Percentiles rank a stretch among this genome's conserved stretches.
Conservation (phyloP, 75 land plant species). For the Pinus taeda region DNA sequence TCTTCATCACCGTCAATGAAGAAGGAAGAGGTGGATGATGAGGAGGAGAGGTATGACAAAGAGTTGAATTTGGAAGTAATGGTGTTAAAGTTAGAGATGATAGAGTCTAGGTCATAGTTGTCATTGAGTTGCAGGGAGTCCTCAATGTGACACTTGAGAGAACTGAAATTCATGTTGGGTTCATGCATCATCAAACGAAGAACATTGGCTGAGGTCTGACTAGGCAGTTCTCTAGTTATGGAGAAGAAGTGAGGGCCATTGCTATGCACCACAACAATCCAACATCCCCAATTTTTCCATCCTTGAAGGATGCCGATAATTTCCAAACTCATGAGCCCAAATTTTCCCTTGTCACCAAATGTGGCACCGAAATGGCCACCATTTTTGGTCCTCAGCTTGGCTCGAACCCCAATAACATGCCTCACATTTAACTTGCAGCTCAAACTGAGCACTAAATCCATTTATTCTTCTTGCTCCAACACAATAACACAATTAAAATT, state of each 20-base stretch:
- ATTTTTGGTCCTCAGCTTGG: conserved; percentile 85
- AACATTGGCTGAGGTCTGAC: conserved; percentile 41
- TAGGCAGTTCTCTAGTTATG: too few relatives aligned
- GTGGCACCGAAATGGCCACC: conserved; percentile 90
- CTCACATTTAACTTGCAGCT: conserved; percentile 24
- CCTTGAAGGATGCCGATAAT: conserved; percentile 56
- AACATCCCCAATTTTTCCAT: conserved; percentile 47
- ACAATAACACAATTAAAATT: too few relatives aligned
- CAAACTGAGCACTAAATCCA: too few relatives aligned
- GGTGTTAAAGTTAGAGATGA: neutral
- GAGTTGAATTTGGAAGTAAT: neutral
- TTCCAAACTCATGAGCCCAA: conserved; percentile 67
- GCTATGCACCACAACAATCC: conserved; percentile 23
- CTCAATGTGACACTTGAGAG: conserved; percentile 49
- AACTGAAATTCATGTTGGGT: conserved; percentile 65
- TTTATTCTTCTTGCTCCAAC: too few relatives aligned
- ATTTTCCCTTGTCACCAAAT: conserved; percentile 94
- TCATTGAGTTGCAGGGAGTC: conserved; percentile 10
- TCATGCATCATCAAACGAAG: conserved; percentile 75
- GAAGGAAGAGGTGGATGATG: neutral
- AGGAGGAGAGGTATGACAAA: conserved; percentile 7
- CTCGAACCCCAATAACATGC: conserved; percentile 76
- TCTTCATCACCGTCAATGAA: too few relatives aligned
- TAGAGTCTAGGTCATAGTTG: neutral
- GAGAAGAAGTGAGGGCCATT: too few relatives aligned